Evolutionary conservation across 2,329 filamentous ascomycete species (phyloP), one percentile per base, ranked within the genome.

Genomic region (Parastagonospora avenae): DNA sequence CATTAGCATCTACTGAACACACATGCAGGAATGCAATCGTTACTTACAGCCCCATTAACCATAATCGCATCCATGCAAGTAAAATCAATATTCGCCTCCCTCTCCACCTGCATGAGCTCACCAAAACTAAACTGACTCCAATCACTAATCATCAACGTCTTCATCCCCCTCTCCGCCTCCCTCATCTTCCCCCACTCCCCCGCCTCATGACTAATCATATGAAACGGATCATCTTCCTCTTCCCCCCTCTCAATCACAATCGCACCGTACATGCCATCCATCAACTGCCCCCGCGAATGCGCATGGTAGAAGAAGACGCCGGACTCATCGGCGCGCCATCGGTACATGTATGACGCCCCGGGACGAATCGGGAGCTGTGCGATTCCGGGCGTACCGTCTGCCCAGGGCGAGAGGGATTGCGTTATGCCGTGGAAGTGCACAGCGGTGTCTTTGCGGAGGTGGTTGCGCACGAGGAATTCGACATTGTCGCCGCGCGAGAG

Each of bases 21-120:
- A 4, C 7, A 12, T 11, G 8, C 6, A 24, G n/a, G 4, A 9
- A 2, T 7, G 6, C 8, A 12, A 14, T 11, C n/a, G 4, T 32
- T 9, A 33, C 41, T 43, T 16, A 43, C 41, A 15, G 41, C 41
- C 9, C 41, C 41, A 16, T 43, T 43, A 14, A 43, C 41, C 24
- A 43, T 33, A n/a, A 43, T 43, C 12, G 41, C 29, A n/a, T 43
- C 41, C 41, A 43, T 43, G 24, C 41, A 43, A 19, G 41, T 43
- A 9, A 33, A 43, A 33, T 43, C 41, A 15, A 43, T 43, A 30
- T 43, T 43, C 14, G 41, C 41, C 14, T 32, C n/a, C 16, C 27
- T 10, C 15, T 43, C 41, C n/a, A 43, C 15, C 16, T 9, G 10
- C 29, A 33, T 33, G 16, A 43, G 8, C 12, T 43, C 41, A 24